Evolutionary conservation across 78 protist genomes (phyloP), one percentile per base, ranked within the genome.

Genomic region (Neovahlkampfia damariscottae): DNA sequence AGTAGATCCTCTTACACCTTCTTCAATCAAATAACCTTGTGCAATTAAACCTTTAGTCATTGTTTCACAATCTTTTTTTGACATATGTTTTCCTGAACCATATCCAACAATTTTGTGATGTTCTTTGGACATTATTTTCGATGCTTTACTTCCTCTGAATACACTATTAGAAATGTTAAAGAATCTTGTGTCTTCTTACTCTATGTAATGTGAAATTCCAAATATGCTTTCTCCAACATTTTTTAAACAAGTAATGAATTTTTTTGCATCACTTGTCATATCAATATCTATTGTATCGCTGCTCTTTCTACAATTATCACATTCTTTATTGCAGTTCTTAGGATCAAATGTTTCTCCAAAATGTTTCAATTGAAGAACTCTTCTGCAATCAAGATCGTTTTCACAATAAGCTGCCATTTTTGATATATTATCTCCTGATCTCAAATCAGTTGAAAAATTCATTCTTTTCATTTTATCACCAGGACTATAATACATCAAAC

Each of bases 401-500:
- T 69, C 72, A 28, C 72, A 69, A 28, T 69, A 69, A 30, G 68
- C 72, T 19, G 19, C 19, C 19, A 69, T 69, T 28, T 69, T 19
- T 19, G 19, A 19, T 28, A 69, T 31, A 19, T 50, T 50, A 50
- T 50, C 62, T n/a, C 19, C 19, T 19, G 19, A n/a, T n/a, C 19
- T 50, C 19, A 19, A 19, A n/a, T 50, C 34, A 19, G 19, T 50
- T 19, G 19, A n/a, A 50, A 50, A 50, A 19, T 50, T 50, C 19
- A 19, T 19, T 50, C 19, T 19, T n/a, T 19, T 19, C 19, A 19
- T 19, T 19, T 34, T 5, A 68, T 76, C 79, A 10, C 40, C 5
- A 76, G 67, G 69, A 72, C 37, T 2, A 68, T 67, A 91, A 68
- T 81, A 90, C 6, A 93, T 59, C 27, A 92, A 0, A 67, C 95